Evolutionary conservation across 2,329 filamentous ascomycete genomes (phyloP), one percentile per base, ranked within the genome.

Genomic region (Coniochaeta sp.): DNA sequence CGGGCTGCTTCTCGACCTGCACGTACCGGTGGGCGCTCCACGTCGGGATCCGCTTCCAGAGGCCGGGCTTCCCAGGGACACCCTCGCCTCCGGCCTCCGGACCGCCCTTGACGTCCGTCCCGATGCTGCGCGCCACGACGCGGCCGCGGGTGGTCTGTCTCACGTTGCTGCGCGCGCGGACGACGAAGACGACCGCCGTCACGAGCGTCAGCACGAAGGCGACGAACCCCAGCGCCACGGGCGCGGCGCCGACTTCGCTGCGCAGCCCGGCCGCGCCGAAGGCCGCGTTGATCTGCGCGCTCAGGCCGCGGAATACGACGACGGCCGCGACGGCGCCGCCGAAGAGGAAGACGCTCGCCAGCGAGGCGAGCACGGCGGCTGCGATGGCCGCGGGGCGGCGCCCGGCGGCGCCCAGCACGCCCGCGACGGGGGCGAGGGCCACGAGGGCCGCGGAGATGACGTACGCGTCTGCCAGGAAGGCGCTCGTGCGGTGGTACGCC

Each of bases 1-100:
- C 65, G 9, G 59, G 61, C 61, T 71, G 68, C 56, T 67, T 65
- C 44, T 69, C 69, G 42, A 73, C 62, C 60, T 70, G 69, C n/a
- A 66, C 65, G 58, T 74, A 74, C 55, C 66, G 69, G 61, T 70
- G 68, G 3, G 62, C 62, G 4, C 62, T 64, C 64, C 66, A 69
- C 4, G 67, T 67, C 3, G 65, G 65, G 2, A 70, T 59, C 16
- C 66, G 64, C 65, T 63, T 54, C 58, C 54, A 22, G 57, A 36
- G 42, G 36, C 56, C 57, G 50, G 54, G 24, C 30, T 42, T 54
- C 57, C 58, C 62, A 17, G 32, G 32, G 6, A 6, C 36, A 24
- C 50, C 58, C 2, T 28, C 34, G 9, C 24, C 40, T 6, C 16
- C 34, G 26, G 9, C 36, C 26, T 16, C 17, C 30, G 44, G 47